Conservation (phyloP, 2,329 filamentous ascomycete genomes). For the Plectosphaerella plurivora region DNA sequence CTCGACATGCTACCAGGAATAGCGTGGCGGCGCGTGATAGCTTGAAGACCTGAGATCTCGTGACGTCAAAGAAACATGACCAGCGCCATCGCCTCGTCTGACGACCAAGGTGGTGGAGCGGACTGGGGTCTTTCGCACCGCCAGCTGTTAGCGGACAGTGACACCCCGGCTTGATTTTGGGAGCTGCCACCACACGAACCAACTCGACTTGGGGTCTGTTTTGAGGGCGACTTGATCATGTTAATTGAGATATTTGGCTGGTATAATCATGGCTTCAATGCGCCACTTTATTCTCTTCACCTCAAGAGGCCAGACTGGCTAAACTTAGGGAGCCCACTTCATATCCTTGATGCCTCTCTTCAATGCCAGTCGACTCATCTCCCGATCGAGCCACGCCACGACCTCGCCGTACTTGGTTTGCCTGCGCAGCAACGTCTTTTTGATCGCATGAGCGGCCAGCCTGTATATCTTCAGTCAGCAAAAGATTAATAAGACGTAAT, state of each 20-base stretch:
- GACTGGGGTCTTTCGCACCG: too few species aligned
- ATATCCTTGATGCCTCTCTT: conserved; percentile 3
- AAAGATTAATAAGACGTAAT: not conserved
- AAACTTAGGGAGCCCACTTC: not conserved
- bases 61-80: not conserved
- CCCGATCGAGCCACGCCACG: conserved; percentile 5
- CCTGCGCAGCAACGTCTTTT: conserved; percentile 1
- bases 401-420: conserved; percentile 8
- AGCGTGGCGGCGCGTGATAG: not conserved
- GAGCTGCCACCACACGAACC: too few species aligned
- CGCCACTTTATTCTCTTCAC: too few species aligned
- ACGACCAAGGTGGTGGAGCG: too few species aligned
- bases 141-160: not conserved
- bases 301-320: too few species aligned
- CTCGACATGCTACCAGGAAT: not conserved
- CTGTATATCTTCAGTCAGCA: not conserved
- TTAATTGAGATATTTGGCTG: too few species aligned
- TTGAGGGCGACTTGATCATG: too few species aligned
- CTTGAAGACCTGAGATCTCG: not conserved
- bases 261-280: too few species aligned
- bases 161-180: conserved; percentile 11
- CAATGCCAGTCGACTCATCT: conserved; percentile 4
- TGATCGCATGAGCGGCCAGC: conserved; percentile 9
- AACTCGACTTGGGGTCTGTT: too few species aligned
- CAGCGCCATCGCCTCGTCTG: too few species aligned